phyloP scores from a whole-genome alignment of 2,329 filamentous ascomycete species.

The Harringtonia lauricola region DNA sequence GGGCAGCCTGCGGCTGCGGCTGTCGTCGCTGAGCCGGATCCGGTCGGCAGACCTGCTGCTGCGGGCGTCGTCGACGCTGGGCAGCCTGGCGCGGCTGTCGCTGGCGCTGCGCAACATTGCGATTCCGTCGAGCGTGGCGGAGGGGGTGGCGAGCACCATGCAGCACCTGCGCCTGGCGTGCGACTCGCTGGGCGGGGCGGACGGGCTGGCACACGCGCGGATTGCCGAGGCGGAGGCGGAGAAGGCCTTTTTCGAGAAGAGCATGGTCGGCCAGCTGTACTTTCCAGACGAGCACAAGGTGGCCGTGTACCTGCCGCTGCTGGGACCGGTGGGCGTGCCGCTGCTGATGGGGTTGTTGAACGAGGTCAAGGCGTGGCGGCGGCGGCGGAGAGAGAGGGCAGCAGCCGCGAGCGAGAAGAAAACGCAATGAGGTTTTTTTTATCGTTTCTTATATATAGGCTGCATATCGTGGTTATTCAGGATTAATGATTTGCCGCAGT shows the following conservation, averaged over 20 bases:
- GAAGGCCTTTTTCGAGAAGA: conserved; percentile 94
- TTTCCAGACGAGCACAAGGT: conserved; percentile 98
- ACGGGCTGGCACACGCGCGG: conserved; percentile 69
- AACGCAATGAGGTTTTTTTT: conserved; percentile 11
- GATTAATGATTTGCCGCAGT: too few relatives aligned
- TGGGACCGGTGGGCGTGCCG: conserved; percentile 86
- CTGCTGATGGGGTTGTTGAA: conserved; percentile 74
- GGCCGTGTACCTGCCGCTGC: conserved; percentile 82
- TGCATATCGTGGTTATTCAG: too few relatives aligned
- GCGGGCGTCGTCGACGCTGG: conserved; percentile 84
- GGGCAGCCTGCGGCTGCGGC: conserved; percentile 72
- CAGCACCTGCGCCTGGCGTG: conserved; percentile 69
- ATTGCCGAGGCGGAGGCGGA: conserved; percentile 84
- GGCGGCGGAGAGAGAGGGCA: conserved; percentile 32
- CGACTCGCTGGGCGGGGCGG: conserved; percentile 49
- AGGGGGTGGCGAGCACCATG: conserved; percentile 73
- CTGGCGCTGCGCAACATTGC: conserved; percentile 79
- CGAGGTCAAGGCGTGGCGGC: conserved; percentile 58
- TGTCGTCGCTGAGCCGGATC: conserved; percentile 77
- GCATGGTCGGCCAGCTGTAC: conserved; percentile 97
- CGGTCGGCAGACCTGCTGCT: conserved; percentile 76
- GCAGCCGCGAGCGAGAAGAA: conserved; percentile 24
- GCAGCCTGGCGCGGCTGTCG: conserved; percentile 80
- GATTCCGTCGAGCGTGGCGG: conserved; percentile 77
- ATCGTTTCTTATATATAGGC: too few relatives aligned